A percentile compares a stretch with the other conserved stretches of the same genome.
These are phyloP conservation scores for Globisporangium canariense DNA, from an alignment of 352 stramenopile genomes.

Conservation along the genomic window DNA sequence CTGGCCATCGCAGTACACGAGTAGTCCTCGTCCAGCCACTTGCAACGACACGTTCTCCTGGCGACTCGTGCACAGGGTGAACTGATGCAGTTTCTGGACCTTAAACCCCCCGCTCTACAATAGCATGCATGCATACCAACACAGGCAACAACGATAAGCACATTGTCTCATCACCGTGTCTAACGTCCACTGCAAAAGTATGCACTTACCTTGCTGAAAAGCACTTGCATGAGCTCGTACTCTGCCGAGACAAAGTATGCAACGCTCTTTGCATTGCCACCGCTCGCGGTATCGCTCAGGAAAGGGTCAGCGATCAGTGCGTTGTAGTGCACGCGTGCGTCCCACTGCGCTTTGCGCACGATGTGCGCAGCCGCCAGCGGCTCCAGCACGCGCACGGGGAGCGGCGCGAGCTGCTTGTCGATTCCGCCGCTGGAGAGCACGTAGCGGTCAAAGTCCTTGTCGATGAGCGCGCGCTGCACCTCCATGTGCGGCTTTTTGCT, in stretches of 20 bases:
- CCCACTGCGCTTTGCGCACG: conserved; percentile 72
- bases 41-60: conserved; percentile 63
- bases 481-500: conserved; percentile 40
- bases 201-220: conserved; percentile 22
- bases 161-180: background rate
- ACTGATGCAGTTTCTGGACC: conserved; percentile 32
- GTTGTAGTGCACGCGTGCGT: conserved; percentile 68
- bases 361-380: conserved; percentile 43
- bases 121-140: background rate
- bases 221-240: conserved; percentile 65
- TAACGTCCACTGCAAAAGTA: background rate
- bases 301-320: conserved; percentile 57
- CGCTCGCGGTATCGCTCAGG: conserved; percentile 24
- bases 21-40: conserved; percentile 52
- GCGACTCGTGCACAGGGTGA: conserved; percentile 33
- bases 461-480: conserved; percentile 57
- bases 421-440: conserved; percentile 42
- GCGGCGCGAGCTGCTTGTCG: conserved; percentile 22
- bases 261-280: conserved; percentile 24
- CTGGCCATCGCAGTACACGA: conserved; percentile 64
- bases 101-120: conserved; percentile 22
- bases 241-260: conserved; percentile 66
- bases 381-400: conserved; percentile 33
- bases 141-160: background rate
- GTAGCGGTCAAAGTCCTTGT: conserved; percentile 81